A percentile compares a stretch with the other conserved stretches of the same genome.
phyloP scores from a whole-genome alignment of 768 basidiomycete species.

The Rubroboletus pulcherrimus region DNA sequence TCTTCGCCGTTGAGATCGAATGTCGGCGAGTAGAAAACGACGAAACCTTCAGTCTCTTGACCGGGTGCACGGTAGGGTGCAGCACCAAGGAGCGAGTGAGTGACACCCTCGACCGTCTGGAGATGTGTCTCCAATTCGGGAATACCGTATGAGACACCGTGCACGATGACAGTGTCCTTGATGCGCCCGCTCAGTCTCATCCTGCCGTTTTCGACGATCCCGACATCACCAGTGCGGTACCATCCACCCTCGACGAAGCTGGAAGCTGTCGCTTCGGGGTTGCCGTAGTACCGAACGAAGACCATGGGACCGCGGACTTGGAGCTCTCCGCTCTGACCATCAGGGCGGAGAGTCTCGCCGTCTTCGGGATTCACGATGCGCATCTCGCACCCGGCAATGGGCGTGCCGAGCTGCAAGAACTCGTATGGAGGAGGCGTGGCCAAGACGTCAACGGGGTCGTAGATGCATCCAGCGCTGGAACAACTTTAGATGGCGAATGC shows the following conservation, averaged over 20 bases:
- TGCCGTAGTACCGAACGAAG: not conserved
- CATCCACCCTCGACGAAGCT: slow-evolving; percentile 49
- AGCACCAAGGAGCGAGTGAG: slow-evolving; percentile 32
- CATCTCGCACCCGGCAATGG: slow-evolving; percentile 31
- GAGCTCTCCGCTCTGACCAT: not conserved
- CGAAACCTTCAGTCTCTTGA: slow-evolving; percentile 40
- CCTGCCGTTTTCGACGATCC: slow-evolving; percentile 32
- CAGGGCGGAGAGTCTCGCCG: slow-evolving; percentile 23
- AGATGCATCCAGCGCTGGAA: slow-evolving; percentile 38
- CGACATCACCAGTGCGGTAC: slow-evolving; percentile 61
- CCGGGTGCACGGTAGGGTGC: slow-evolving; percentile 35
- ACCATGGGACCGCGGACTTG: slow-evolving; percentile 1
- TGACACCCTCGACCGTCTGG: slow-evolving; percentile 35
- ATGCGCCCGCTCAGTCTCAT: slow-evolving; percentile 18
- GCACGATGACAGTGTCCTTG: not conserved
- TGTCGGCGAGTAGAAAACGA: slow-evolving; percentile 33
- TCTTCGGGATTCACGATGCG: slow-evolving; percentile 33
- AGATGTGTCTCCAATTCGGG: slow-evolving; percentile 33
- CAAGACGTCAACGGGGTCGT: slow-evolving; percentile 30
- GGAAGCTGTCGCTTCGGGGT: slow-evolving; percentile 9
- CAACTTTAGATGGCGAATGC: not conserved
- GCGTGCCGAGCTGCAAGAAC: slow-evolving; percentile 37
- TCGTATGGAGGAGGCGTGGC: slow-evolving; percentile 23
- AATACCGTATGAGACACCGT: slow-evolving; percentile 2
- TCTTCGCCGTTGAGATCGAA: slow-evolving; percentile 25